These are phyloP conservation scores for Curvularia lunata DNA, from an alignment of 2,329 filamentous ascomycete species.

Conservation along the genomic window DNA sequence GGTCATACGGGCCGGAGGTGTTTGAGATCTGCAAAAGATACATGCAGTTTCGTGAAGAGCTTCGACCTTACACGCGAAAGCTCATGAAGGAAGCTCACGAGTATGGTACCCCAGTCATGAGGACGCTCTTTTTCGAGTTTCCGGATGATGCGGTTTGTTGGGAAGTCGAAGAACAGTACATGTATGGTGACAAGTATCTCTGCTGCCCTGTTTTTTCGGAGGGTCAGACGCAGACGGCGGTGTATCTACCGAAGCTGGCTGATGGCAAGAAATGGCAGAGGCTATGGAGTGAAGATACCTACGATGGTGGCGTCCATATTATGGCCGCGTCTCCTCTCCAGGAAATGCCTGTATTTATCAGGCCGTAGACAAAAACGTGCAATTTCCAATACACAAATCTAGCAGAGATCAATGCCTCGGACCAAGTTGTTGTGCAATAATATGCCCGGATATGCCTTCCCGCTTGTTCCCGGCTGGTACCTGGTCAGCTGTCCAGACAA, in stretches of 20 bases:
- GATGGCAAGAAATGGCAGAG: slow-evolving; percentile 52
- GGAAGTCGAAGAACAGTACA: slow-evolving; percentile 67
- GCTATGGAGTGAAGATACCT: slow-evolving; percentile 44
- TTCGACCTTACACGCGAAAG: slow-evolving; percentile 63
- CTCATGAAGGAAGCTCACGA: slow-evolving; percentile 67
- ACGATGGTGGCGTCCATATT: slow-evolving; percentile 49
- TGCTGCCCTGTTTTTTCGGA: slow-evolving; percentile 63
- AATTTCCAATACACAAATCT: neutral
- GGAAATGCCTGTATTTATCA: slow-evolving; percentile 1
- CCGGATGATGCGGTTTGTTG: slow-evolving; percentile 61
- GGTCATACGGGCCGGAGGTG: slow-evolving; percentile 68
- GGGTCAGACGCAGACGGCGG: slow-evolving; percentile 52
- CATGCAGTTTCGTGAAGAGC: slow-evolving; percentile 62
- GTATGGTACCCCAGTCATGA: slow-evolving; percentile 66
- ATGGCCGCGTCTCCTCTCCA: neutral
- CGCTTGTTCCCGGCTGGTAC: neutral
- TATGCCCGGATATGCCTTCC: neutral
- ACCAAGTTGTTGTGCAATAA: neutral
- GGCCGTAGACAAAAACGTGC: neutral
- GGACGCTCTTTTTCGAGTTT: slow-evolving; percentile 69
- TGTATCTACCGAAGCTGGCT: slow-evolving; percentile 59
- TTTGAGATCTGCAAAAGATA: slow-evolving; percentile 67
- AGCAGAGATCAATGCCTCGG: neutral
- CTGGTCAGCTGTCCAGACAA: neutral
- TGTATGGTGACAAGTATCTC: slow-evolving; percentile 67